These are phyloP conservation scores for Holtermannia corniformis DNA, from an alignment of 768 basidiomycete species.

Conservation along the genomic window DNA sequence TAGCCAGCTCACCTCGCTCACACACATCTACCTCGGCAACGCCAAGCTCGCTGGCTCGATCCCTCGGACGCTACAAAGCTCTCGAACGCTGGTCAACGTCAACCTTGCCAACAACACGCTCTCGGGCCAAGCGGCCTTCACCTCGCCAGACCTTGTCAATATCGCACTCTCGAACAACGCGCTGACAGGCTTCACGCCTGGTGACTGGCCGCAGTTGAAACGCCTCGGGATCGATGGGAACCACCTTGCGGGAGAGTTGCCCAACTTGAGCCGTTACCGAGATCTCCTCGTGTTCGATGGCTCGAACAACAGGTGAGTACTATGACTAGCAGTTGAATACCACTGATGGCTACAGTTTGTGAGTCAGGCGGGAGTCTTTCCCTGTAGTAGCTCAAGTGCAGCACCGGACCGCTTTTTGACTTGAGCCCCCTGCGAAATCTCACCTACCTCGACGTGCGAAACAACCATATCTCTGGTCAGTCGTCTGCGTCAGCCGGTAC, in stretches of 20 bases:
- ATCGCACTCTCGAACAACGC: constrained; percentile 4
- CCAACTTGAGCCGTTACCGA: constrained; percentile 7
- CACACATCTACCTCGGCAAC: constrained; percentile 9
- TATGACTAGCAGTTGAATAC: background rate
- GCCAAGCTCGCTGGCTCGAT: constrained; percentile 4
- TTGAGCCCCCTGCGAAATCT: constrained; percentile 5
- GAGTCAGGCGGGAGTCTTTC: too few species aligned
- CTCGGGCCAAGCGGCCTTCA: constrained; percentile 3
- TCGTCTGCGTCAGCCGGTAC: too few species aligned
- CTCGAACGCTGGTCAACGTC: constrained; percentile 6
- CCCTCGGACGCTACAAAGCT: constrained; percentile 6
- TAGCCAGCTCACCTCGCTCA: constrained; percentile 3
- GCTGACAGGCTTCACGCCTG: constrained; percentile 1
- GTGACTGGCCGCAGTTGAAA: background rate
- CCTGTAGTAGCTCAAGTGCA: background rate
- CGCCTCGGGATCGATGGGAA: constrained; percentile 2
- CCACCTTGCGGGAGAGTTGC: constrained; percentile 3
- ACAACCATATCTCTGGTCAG: constrained; percentile 11
- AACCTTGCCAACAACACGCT: constrained; percentile 15
- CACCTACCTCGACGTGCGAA: constrained; percentile 9
- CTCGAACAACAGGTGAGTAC: constrained; percentile 10
- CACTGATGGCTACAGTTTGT: background rate
- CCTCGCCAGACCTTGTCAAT: background rate
- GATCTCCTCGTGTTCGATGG: constrained; percentile 4
- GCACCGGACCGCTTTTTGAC: constrained; percentile 12